phyloP scores from a whole-genome alignment of 1,139 yeast species.

The Suhomyces chickasaworum region DNA sequence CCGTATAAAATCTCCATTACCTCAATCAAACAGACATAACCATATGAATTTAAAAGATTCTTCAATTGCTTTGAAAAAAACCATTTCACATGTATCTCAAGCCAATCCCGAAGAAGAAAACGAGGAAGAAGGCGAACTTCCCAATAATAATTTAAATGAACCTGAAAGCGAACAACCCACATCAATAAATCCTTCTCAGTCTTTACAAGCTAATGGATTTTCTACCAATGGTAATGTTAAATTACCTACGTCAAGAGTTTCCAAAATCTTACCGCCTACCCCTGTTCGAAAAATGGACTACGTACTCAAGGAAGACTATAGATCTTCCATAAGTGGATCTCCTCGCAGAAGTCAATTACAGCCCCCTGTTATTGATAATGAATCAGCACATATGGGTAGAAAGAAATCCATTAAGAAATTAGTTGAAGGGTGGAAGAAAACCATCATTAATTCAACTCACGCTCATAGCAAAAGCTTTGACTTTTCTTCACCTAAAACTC shows the following conservation, averaged over 20 bases:
- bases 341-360: constrained; percentile 9
- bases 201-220: constrained; percentile 38
- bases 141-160: not conserved
- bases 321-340: constrained; percentile 10
- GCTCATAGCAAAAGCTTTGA: constrained; percentile 16
- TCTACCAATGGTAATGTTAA: constrained; percentile 52
- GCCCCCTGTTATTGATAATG: constrained; percentile 8
- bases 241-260: constrained; percentile 50
- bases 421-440: constrained; percentile 46
- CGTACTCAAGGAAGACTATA: constrained; percentile 17
- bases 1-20: constrained; percentile 8
- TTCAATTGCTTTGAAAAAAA: constrained; percentile 42
- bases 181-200: not conserved
- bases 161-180: not conserved
- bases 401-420: constrained; percentile 42
- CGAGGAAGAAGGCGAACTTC: not conserved
- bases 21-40: constrained; percentile 29
- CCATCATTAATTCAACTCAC: constrained; percentile 20
- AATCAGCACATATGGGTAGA: constrained; percentile 24
- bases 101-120: not conserved
- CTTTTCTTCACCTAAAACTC: not conserved
- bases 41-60: constrained; percentile 47
- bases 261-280: constrained; percentile 59
- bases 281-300: constrained; percentile 66
- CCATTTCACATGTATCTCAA: constrained; percentile 15